These are phyloP conservation scores for Symbiodinium pilosum DNA, from an alignment of 73 alveolate species.

Conservation along the genomic window DNA sequence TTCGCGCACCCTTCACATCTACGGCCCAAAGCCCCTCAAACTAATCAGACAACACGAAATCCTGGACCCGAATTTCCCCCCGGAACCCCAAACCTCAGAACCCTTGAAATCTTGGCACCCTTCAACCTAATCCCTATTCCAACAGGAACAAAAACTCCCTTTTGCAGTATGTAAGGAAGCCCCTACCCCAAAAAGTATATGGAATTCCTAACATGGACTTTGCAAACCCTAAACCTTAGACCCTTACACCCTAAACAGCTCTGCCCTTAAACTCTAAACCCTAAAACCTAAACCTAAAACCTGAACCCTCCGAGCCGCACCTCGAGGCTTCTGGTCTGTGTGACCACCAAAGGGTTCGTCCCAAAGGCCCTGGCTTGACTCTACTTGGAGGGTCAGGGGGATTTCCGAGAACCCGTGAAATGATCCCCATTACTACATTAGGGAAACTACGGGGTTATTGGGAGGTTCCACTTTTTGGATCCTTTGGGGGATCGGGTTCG, in stretches of 20 bases:
- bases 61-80: no score
- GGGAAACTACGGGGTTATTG: not conserved
- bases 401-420: no score
- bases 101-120: not conserved
- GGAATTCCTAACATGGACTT: not conserved
- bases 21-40: no score
- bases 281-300: not conserved
- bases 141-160: not conserved
- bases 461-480: not conserved
- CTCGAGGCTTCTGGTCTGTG: constrained; percentile 85
- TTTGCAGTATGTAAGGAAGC: no score
- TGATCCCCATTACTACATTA: no score
- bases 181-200: no score
- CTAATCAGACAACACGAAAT: no score
- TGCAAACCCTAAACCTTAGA: not conserved
- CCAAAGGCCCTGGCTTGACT: constrained; percentile 36
- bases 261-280: not conserved
- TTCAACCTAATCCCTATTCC: not conserved
- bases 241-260: not conserved
- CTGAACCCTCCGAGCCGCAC: not conserved
- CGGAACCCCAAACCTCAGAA: no score
- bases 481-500: not conserved
- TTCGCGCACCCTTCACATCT: no score
- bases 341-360: constrained; percentile 92
- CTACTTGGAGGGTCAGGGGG: not conserved